Percentiles rank a stretch among this genome's conserved stretches.
These are phyloP conservation scores for Athelia sp. DNA, from an alignment of 1,284 basidiomycete genomes.

Conservation along the genomic window DNA sequence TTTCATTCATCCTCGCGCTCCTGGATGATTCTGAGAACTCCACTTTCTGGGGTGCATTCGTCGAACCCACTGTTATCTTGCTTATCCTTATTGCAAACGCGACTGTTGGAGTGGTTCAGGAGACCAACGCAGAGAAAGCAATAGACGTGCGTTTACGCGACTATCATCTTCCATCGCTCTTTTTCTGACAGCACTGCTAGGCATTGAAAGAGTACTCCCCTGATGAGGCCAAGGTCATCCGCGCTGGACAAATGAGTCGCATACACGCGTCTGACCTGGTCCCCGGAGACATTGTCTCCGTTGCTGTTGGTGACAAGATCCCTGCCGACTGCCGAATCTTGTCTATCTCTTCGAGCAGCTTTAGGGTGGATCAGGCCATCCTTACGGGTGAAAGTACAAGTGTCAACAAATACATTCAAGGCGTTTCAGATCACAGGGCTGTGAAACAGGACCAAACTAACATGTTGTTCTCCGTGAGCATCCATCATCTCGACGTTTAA, in stretches of 20 bases:
- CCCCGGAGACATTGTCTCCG: slow-evolving; percentile 86
- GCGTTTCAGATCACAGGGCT: slow-evolving; percentile 66
- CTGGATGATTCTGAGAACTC: slow-evolving; percentile 72
- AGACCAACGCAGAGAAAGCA: slow-evolving; percentile 90
- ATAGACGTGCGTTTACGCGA: slow-evolving; percentile 71
- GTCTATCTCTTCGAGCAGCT: slow-evolving; percentile 86
- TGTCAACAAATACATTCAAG: slow-evolving; percentile 73
- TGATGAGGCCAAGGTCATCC: slow-evolving; percentile 88
- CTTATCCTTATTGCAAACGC: slow-evolving; percentile 93
- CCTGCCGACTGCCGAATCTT: slow-evolving; percentile 91
- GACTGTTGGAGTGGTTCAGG: slow-evolving; percentile 91
- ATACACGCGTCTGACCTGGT: slow-evolving; percentile 86
- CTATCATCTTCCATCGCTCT: slow-evolving; percentile 2
- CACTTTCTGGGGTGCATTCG: slow-evolving; percentile 76
- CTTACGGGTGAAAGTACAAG: slow-evolving; percentile 90
- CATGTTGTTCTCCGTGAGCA: slow-evolving; percentile 83
- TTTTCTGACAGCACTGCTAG: slow-evolving; percentile 32
- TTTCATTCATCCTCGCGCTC: slow-evolving; percentile 87
- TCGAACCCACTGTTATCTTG: slow-evolving; percentile 90
- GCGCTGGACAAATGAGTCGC: slow-evolving; percentile 65
- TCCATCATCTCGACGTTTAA: neutral
- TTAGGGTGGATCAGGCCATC: slow-evolving; percentile 92
- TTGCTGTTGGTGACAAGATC: slow-evolving; percentile 91
- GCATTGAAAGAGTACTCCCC: slow-evolving; percentile 94
- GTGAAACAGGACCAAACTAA: slow-evolving; percentile 97